Conservation (phyloP, 2,329 filamentous ascomycete species). For the Drechslerella stenobrocha region DNA sequence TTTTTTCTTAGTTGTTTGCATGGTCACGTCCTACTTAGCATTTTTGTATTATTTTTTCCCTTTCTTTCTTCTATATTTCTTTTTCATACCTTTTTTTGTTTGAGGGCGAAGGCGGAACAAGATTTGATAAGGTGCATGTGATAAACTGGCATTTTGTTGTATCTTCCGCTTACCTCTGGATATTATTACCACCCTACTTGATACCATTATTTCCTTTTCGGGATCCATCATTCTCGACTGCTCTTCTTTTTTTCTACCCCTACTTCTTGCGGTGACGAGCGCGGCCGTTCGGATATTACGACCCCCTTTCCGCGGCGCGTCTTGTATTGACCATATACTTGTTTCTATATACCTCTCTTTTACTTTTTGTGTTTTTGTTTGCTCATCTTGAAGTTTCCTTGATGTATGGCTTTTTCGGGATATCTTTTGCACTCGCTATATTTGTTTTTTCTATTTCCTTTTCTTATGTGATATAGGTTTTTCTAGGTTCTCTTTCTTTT, state of each 20-base stretch:
- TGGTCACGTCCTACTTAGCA: slow-evolving; percentile 18
- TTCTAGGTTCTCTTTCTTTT: slow-evolving; percentile 17
- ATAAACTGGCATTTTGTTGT: slow-evolving; percentile 28
- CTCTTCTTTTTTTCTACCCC: slow-evolving; percentile 8
- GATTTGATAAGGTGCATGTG: slow-evolving; percentile 24
- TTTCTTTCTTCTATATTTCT: slow-evolving; percentile 16
- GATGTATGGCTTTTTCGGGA: slow-evolving; percentile 14
- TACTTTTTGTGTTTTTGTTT: slow-evolving; percentile 6
- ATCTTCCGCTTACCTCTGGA: slow-evolving; percentile 8
- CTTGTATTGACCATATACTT: slow-evolving; percentile 18
- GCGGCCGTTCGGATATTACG: slow-evolving; percentile 24
- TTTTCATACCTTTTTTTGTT: neutral
- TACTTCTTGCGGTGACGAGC: slow-evolving; percentile 4
- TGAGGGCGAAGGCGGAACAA: slow-evolving; percentile 33
- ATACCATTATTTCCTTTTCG: slow-evolving; percentile 42
- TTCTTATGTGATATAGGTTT: slow-evolving; percentile 48
- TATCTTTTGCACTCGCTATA: slow-evolving; percentile 14
- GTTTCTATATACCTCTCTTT: slow-evolving; percentile 22
- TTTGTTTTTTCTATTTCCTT: slow-evolving; percentile 18
- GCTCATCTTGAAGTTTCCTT: slow-evolving; percentile 26
- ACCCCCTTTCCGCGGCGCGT: slow-evolving; percentile 19
- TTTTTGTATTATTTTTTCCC: slow-evolving; percentile 19
- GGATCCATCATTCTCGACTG: slow-evolving; percentile 1
- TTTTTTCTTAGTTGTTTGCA: slow-evolving; percentile 21
- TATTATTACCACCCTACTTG: slow-evolving; percentile 15